Evolutionary conservation across 495 filamentous ascomycete species (phyloP), one percentile per base, ranked within the genome.

Genomic region (Talaromyces wortmannii): DNA sequence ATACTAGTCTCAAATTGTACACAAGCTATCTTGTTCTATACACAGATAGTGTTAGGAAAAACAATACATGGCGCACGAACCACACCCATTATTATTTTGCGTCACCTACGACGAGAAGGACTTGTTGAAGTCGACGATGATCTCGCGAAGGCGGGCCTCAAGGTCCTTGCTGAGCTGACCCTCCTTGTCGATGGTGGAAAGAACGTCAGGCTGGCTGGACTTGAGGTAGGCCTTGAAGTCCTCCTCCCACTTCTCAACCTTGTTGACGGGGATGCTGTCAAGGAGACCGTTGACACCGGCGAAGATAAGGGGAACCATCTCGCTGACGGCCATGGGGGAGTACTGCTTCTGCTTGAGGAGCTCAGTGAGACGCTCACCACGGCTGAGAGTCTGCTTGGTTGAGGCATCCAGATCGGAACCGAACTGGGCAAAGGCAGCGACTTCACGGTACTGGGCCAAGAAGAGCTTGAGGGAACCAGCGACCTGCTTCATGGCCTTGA

Each of bases 401-500:
- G 94, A 84, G 64, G 94, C 94, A 82, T 98, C 94, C 57, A 98
- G 82, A 85, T 98, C 94, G 70, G 94, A 98, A 85, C 94, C 94
- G 85, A 98, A 98, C 78, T 98, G 94, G 66, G 94, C 94, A 79
- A 98, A 98, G 65, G 94, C 94, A 71, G 94, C 94, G 59, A 98
- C 94, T 79, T 98, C 94, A 92, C 94, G 94, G 83, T 98, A 98
- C 83, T 98, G 94, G 68, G 94, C 94, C 86, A 98, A 91, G 90
- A 97, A 98, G 65, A 98, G 90, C 84, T 98, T 98, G 67, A 98
- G 82, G 63, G 92, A 97, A 84, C 94, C 94, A 70, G 94, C 94
- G 71, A 98, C 94, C 85, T 98, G 94, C 83, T 97, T 98, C 94
- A 98, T 98, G 78, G 94, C 91, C 89, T 98, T 98, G 78, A 98